Conservation (phyloP, 805 yeast species). For the Yarrowia sp. region DNA sequence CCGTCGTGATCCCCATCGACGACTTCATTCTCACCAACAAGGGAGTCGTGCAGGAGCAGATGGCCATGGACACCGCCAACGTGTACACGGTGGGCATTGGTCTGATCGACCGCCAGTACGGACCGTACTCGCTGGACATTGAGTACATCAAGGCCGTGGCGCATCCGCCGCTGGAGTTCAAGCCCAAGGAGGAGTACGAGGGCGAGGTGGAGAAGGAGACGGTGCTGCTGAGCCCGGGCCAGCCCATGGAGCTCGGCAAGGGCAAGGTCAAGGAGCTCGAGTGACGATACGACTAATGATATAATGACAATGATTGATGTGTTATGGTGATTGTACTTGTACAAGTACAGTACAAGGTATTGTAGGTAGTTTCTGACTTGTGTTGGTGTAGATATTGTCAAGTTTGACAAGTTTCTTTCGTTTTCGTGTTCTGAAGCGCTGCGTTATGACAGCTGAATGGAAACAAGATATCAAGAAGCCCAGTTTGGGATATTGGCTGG, state of each 20-base stretch:
- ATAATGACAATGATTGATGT: neutral
- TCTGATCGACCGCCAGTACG: constrained; percentile 70
- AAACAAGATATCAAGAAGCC: no score
- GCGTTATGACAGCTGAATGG: no score
- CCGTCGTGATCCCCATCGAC: constrained; percentile 70
- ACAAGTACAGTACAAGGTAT: no score
- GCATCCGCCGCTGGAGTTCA: constrained; percentile 21
- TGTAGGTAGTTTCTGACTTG: no score
- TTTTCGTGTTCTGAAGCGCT: no score
- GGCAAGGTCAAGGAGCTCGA: constrained; percentile 22
- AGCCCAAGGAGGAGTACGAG: constrained; percentile 1
- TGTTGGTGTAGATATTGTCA: no score
- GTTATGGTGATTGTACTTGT: no score
- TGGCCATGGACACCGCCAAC: constrained; percentile 57
- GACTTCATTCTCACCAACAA: constrained; percentile 81
- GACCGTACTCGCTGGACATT: constrained; percentile 66
- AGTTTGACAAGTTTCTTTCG: no score
- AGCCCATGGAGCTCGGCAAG: constrained; percentile 12
- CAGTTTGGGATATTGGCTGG: no score
- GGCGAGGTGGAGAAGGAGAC: neutral
- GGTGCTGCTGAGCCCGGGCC: neutral
- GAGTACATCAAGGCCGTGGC: constrained; percentile 67
- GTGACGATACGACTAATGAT: neutral
- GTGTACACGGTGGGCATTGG: constrained; percentile 77
- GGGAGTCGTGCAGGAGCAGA: constrained; percentile 64